phyloP scores from a whole-genome alignment of 129 eudicot genomes.

The Chrysanthemum makinoi region DNA sequence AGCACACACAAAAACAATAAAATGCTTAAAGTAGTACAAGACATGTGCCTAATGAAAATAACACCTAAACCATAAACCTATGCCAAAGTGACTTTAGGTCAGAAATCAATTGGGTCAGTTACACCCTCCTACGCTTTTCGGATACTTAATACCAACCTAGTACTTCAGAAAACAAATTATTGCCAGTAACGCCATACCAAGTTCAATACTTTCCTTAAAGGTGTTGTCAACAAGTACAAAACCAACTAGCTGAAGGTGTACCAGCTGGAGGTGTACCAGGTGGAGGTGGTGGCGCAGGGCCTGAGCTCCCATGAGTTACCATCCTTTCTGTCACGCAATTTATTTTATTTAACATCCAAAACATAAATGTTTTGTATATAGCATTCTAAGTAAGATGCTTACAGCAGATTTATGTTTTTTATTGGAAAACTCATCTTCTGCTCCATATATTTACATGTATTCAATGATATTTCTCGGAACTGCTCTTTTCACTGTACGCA shows the following conservation, averaged over 20 bases:
- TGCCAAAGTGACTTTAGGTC: slow-evolving; percentile 4
- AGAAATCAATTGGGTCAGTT: not conserved
- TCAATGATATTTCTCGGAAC: too few species aligned
- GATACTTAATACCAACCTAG: slow-evolving; percentile 5
- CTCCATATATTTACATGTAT: too few species aligned
- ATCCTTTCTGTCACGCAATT: slow-evolving; percentile 46
- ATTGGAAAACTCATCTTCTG: slow-evolving; percentile 3
- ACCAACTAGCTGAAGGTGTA: not conserved
- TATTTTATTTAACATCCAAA: slow-evolving; percentile 12
- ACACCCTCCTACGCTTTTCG: not conserved
- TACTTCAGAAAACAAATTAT: not conserved
- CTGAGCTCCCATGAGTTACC: slow-evolving; percentile 84
- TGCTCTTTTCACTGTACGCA: too few species aligned
- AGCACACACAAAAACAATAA: not conserved
- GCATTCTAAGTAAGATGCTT: slow-evolving; percentile 38
- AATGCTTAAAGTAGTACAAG: slow-evolving; percentile 1
- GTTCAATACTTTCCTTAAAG: not conserved
- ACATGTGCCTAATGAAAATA: slow-evolving; percentile 4
- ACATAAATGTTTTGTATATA: not conserved
- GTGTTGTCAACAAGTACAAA: too few species aligned
- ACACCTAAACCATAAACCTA: not conserved
- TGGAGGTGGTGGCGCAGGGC: slow-evolving; percentile 93
- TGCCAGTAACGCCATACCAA: not conserved
- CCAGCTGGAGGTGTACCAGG: slow-evolving; percentile 79
- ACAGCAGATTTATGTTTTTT: slow-evolving; percentile 76